phyloP scores from a whole-genome alignment of 768 basidiomycete species.

The Clitopilus hobsonii region DNA sequence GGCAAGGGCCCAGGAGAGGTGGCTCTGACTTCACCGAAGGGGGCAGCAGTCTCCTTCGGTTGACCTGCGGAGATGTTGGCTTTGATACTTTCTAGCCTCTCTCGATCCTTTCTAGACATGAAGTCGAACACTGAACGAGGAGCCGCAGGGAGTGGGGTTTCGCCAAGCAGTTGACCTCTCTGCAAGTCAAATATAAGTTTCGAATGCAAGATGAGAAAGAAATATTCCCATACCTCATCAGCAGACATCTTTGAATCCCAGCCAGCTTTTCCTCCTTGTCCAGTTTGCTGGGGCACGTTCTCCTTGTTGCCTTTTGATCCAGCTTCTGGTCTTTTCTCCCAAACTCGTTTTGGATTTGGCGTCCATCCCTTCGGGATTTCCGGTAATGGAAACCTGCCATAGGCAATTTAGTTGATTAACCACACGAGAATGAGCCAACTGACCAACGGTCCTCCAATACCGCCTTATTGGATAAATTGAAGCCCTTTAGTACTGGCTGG shows the following conservation, averaged over 20 bases:
- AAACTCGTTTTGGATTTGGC: constrained; percentile 78
- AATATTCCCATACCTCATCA: constrained; percentile 49
- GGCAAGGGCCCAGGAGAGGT: constrained; percentile 16
- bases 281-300: constrained; percentile 25
- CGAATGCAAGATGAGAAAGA: neutral
- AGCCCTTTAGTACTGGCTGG: constrained; percentile 66
- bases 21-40: constrained; percentile 22
- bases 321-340: constrained; percentile 27
- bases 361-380: constrained; percentile 82
- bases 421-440: constrained; percentile 13
- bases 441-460: constrained; percentile 70
- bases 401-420: constrained; percentile 1
- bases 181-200: constrained; percentile 22
- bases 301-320: constrained; percentile 37
- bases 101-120: constrained; percentile 87
- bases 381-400: constrained; percentile 74
- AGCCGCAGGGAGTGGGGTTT: constrained; percentile 62
- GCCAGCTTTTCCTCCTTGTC: constrained; percentile 32
- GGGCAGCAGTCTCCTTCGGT: constrained; percentile 10
- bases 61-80: constrained; percentile 13
- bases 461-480: constrained; percentile 62
- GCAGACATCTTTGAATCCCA: constrained; percentile 62
- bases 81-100: constrained; percentile 68
- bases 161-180: constrained; percentile 84
- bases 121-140: constrained; percentile 91